Evolutionary conservation across 305 asterid genomes (phyloP), one percentile per base, ranked within the genome.

Genomic region (Fraxinus xanthoxyloides): DNA sequence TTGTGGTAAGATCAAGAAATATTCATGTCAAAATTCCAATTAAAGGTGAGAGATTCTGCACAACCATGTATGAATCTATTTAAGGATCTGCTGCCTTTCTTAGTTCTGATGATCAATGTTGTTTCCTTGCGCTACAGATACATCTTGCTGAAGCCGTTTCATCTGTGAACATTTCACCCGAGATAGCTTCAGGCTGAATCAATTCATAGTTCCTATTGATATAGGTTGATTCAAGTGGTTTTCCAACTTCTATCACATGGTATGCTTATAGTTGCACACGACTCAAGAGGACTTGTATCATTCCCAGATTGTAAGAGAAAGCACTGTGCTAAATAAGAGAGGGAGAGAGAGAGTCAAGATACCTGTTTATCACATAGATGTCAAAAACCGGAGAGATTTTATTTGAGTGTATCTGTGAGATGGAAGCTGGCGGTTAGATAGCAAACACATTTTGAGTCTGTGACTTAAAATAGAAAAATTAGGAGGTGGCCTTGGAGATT

Each of bases 71-170:
- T 82, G 81, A 83, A 69, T 79, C 75, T 78, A 69, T 85, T 82
- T 54, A 74, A 76, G 83, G 82, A 76, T 76, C 77, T 76, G 46
- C 48, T 61, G 79, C 72, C 75, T 82, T 76, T 86, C 78, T 76
- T 34, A 24, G 82, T 85, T 89, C 90, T 89, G 86, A 86, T 87
- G 79, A 85, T 83, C 82, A 26, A 77, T 84, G 61, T 86, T 81
- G 83, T 86, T 88, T 84, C 87, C 87, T 84, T 83, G 84, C 82
- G 75, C 86, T 81, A 82, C 93, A 88, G 89, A 87, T 87, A 73
- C 80, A 78, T 87, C 82, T 23, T 75, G 87, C 83, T 83, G 89
- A 84, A 63, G 87, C 84, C 83, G 73, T 88, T 83, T 86, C 85
- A 59, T 77, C 86, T 80, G 69, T 79, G 85, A 82, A 87, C 84